These are phyloP conservation scores for Curvularia verruculosa DNA, from an alignment of 2,329 filamentous ascomycete species.

Conservation along the genomic window DNA sequence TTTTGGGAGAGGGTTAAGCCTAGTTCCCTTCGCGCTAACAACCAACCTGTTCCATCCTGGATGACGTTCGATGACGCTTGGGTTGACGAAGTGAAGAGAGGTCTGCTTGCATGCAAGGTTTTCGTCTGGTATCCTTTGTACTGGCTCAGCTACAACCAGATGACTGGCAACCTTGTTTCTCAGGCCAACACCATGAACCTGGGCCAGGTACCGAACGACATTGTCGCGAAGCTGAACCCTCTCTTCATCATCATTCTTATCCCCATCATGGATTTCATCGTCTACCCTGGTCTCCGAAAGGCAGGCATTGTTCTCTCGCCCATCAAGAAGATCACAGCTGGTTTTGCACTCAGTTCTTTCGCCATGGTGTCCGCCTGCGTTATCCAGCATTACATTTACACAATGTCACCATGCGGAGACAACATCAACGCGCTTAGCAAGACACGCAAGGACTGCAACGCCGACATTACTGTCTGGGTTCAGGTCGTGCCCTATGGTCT, in stretches of 20 bases:
- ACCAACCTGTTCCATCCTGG: constrained; percentile 64
- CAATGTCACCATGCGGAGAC: constrained; percentile 35
- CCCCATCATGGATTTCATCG: constrained; percentile 63
- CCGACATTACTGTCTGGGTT: constrained; percentile 61
- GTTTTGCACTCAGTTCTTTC: constrained; percentile 68
- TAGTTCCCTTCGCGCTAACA: constrained; percentile 44
- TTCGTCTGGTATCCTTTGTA: constrained; percentile 65
- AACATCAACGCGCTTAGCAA: constrained; percentile 38
- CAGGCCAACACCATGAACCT: constrained; percentile 72
- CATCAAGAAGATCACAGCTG: constrained; percentile 75
- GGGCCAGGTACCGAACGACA: constrained; percentile 75
- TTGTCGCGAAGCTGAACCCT: constrained; percentile 78
- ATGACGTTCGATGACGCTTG: constrained; percentile 82
- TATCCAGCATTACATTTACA: constrained; percentile 62
- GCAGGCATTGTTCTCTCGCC: constrained; percentile 70
- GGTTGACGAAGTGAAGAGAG: constrained; percentile 77
- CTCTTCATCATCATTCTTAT: constrained; percentile 74
- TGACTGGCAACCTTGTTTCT: constrained; percentile 70
- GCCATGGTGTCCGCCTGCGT: constrained; percentile 66
- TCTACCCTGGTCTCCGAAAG: constrained; percentile 74
- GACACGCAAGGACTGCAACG: constrained; percentile 52
- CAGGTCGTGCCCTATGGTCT: constrained; percentile 61
- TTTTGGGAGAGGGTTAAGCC: constrained; percentile 72
- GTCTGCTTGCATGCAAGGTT: constrained; percentile 51
- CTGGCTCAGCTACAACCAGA: constrained; percentile 57